Conservation (phyloP, 148 eudicot species). For the Arbutus unedo region DNA sequence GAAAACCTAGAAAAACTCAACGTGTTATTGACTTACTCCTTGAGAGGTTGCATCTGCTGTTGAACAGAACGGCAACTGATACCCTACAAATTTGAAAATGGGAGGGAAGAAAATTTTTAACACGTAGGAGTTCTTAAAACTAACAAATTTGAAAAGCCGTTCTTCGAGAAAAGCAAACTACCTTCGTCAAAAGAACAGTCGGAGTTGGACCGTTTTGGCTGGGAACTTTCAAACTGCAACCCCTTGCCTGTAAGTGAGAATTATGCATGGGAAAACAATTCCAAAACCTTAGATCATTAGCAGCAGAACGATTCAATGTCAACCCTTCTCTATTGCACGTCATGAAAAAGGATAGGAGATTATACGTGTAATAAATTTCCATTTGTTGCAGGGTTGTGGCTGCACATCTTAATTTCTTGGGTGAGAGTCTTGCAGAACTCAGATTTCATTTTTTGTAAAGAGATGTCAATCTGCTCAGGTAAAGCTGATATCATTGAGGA, state of each 20-base stretch:
- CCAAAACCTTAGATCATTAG: neutral
- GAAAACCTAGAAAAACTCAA: neutral
- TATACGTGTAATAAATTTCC: neutral
- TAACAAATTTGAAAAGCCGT: constrained; percentile 3
- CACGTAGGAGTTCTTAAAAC: neutral
- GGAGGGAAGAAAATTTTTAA: constrained; percentile 18
- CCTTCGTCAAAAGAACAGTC: constrained; percentile 46
- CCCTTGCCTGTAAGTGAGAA: constrained; percentile 46
- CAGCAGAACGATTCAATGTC: neutral
- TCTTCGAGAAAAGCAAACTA: constrained; percentile 22
- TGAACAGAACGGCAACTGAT: constrained; percentile 36
- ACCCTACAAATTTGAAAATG: constrained; percentile 41
- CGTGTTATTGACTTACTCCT: constrained; percentile 37
- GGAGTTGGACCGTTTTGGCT: constrained; percentile 41
- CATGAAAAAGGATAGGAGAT: neutral
- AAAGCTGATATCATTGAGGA: constrained; percentile 41
- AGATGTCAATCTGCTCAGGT: constrained; percentile 48
- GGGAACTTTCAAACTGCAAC: constrained; percentile 42
- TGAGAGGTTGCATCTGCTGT: constrained; percentile 32
- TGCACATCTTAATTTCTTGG: constrained; percentile 67
- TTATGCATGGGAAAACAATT: constrained; percentile 12
- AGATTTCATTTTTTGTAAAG: constrained; percentile 39
- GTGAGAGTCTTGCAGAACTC: constrained; percentile 49
- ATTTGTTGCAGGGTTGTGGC: neutral
- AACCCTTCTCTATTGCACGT: neutral